Conservation (phyloP, 371 early-diverging fungal genomes). For the Capniomyces stellatus region DNA sequence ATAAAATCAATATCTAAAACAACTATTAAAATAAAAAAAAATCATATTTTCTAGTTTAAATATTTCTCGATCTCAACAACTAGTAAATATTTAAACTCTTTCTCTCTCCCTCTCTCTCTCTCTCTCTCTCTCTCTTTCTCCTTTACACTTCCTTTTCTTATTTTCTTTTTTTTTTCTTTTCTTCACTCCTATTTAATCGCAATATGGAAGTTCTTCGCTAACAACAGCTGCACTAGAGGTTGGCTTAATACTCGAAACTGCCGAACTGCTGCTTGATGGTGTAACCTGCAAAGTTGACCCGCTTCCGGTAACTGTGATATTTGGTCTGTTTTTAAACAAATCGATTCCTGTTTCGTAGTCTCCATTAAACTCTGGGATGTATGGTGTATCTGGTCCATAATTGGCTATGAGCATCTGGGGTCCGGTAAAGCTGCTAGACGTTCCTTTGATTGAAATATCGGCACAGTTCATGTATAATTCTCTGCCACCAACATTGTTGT, state of each 20-base stretch:
- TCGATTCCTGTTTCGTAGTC: slow-evolving; percentile 21
- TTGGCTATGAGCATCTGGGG: slow-evolving; percentile 33
- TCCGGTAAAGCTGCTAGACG: slow-evolving; percentile 17
- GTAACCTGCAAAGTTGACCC: not conserved
- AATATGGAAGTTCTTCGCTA: too few relatives aligned
- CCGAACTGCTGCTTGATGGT: not conserved
- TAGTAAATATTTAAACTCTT: too few relatives aligned
- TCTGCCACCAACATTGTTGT: slow-evolving; percentile 37
- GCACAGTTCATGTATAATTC: slow-evolving; percentile 50
- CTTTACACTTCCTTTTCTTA: too few relatives aligned
- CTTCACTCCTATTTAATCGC: too few relatives aligned
- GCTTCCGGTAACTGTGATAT: slow-evolving; percentile 15
- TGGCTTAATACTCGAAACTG: not conserved
- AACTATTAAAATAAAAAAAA: too few relatives aligned
- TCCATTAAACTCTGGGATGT: slow-evolving; percentile 28
- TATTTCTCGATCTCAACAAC: too few relatives aligned
- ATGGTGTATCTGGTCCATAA: slow-evolving; percentile 20
- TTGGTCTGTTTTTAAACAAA: slow-evolving; percentile 14
- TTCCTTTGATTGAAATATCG: slow-evolving; percentile 31
- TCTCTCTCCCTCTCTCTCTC: too few relatives aligned
- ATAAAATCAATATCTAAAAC: too few relatives aligned
- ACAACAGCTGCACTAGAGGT: not conserved
- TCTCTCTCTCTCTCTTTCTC: too few relatives aligned
- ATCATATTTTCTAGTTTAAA: too few relatives aligned
- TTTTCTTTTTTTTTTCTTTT: too few relatives aligned